Base-by-base conservation (phyloP, 2,329 filamentous ascomycete species). In the Nothomitra cinnamomea region DNA sequence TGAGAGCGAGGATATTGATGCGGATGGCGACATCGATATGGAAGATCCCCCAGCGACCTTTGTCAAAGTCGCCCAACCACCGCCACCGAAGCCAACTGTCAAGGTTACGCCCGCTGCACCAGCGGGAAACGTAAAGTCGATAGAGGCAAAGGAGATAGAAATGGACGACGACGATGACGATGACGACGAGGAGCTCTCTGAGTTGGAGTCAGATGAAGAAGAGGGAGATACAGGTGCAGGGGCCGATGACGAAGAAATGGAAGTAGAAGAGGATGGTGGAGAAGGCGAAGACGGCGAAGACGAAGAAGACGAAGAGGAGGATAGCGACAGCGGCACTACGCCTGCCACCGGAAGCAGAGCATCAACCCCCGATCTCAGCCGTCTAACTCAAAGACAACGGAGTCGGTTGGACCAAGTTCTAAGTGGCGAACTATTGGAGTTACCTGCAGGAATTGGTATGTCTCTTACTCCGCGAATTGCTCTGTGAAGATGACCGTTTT, bases 311-410 rank as follows among this genome's bases (percentile, higher is more conserved):
- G 63, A 65, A 41, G 62, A 63, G 32, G 52, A 24, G 6, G 57
- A 57, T 4, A 63, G 61, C 43, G 64, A 66, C 54, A 64, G 66
- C 45, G 65, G 66, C 36, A 64, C 66, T 60, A 72, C 65, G 3
- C 70, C 74, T 22, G 69, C 67, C 45, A 70, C 69, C 52, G 69
- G 72, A 49, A 78, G 75, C 54, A 68, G 76, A 57, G 71, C 69
- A 49, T 75, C 74, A 41, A 81, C 79, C 0, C 78, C 79, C 2
- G 80, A 85, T 61, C 66, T 79, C 22, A 79, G 69, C 63, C 82
- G 80, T 62, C 70, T 85, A 66, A 87, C 83, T 15, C 79, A 82
- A 60, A 71, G 83, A 51, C 83, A 87, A 66, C 70, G 81, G 53
- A 79, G 79, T 1, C 72, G 72, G 53, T 67, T 75, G 41, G 72